A percentile compares a stretch with the other conserved stretches of the same genome.
Evolutionary conservation across 225 moss, liverwort and hornwort genomes (phyloP).

Genomic region (Polytrichum commune): DNA sequence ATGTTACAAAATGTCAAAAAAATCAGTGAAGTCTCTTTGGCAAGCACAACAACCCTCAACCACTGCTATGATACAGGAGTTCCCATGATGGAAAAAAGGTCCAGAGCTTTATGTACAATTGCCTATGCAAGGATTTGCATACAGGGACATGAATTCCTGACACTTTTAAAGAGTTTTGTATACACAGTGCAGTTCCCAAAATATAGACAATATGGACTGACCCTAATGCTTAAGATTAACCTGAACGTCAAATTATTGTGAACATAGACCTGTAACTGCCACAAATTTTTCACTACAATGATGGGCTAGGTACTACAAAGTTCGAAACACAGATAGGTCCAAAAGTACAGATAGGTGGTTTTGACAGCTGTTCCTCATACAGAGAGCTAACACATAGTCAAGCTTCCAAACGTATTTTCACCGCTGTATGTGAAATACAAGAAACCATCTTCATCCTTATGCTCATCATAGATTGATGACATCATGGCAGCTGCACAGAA

Average conservation of each 20-base stretch:
- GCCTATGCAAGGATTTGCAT: slow-evolving; percentile 4
- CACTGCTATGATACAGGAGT: not conserved
- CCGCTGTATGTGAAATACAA: slow-evolving; percentile 83
- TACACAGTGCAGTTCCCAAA: slow-evolving; percentile 14
- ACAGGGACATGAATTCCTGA: not conserved
- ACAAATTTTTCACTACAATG: not conserved
- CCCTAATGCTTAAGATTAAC: slow-evolving; percentile 13
- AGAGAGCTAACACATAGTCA: slow-evolving; percentile 25
- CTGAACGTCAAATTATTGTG: slow-evolving; percentile 9
- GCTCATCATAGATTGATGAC: slow-evolving; percentile 81
- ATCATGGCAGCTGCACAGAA: slow-evolving; percentile 66
- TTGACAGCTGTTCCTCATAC: not conserved
- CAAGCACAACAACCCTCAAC: too few species aligned
- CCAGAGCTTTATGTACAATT: slow-evolving; percentile 26
- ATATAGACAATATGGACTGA: slow-evolving; percentile 8
- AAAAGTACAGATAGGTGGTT: slow-evolving; percentile 7
- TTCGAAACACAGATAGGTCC: not conserved
- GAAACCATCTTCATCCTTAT: slow-evolving; percentile 85
- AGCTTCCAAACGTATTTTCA: slow-evolving; percentile 72
- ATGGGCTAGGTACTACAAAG: slow-evolving; percentile 4
- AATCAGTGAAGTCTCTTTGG: too few species aligned
- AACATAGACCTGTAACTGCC: slow-evolving; percentile 14
- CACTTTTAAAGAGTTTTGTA: slow-evolving; percentile 13
- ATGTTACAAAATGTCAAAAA: too few species aligned
- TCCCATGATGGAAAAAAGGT: slow-evolving; percentile 11